phyloP scores from a whole-genome alignment of 306 rosid genomes.

The Inga laurina region DNA sequence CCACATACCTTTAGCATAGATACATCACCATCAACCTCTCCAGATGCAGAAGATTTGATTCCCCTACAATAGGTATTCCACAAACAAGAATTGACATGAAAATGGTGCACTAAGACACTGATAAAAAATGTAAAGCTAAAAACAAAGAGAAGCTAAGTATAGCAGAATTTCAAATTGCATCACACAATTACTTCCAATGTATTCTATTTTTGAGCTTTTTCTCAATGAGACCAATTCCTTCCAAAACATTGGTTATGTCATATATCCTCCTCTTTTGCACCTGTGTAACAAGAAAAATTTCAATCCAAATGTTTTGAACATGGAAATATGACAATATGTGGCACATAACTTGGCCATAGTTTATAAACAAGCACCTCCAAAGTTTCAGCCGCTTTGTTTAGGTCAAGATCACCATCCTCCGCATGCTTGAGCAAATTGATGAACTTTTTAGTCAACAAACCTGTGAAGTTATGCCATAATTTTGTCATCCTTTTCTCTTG shows the following conservation, averaged over 20 bases:
- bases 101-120: constrained; percentile 23
- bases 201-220: constrained; percentile 93
- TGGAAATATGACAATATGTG: constrained; percentile 21
- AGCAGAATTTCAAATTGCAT: constrained; percentile 18
- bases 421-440: constrained; percentile 91
- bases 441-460: constrained; percentile 94
- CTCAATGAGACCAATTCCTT: constrained; percentile 99
- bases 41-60: constrained; percentile 66
- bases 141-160: constrained; percentile 27
- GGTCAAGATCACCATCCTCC: constrained; percentile 93
- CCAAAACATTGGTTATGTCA: constrained; percentile 97
- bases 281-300: constrained; percentile 45
- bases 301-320: constrained; percentile 32
- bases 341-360: constrained; percentile 16
- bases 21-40: constrained; percentile 71
- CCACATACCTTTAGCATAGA: constrained; percentile 65
- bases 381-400: constrained; percentile 95
- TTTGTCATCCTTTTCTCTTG: constrained; percentile 37
- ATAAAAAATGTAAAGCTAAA: constrained; percentile 25
- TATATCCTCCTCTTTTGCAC: constrained; percentile 99
- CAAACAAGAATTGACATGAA: constrained; percentile 42
- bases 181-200: constrained; percentile 86
- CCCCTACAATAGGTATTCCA: constrained; percentile 69
- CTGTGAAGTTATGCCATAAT: constrained; percentile 52
- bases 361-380: constrained; percentile 61